Evolutionary conservation across 352 stramenopile species (phyloP), one percentile per base, ranked within the genome.

Genomic region (Phytophthora sp.): DNA sequence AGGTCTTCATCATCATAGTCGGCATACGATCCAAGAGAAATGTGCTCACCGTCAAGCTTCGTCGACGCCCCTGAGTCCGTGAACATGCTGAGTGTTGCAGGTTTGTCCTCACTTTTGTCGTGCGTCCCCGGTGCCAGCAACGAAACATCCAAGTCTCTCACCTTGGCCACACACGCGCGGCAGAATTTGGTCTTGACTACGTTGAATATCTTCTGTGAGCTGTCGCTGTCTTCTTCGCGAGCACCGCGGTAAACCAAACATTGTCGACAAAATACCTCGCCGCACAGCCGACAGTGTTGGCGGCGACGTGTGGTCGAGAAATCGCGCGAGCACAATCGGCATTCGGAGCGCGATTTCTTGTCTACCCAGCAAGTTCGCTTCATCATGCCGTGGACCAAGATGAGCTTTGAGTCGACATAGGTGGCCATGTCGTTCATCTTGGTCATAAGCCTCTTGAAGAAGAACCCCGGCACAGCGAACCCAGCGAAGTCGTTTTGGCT

Each of bases 241-340:
- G 77, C 61, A 13, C 67, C 74, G 13, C 80, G 77, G 44, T 76
- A 71, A 24, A 91, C 41, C 30, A 82, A 54, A 48, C 84, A 92
- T 43, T 82, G 85, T 32, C 74, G 53, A 52, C 84, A 92, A 26
- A 89, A 83, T 1, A 92, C 76, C 24, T 92, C 84, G 7, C 84
- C 84, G 43, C 84, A 93, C n/a, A 93, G 52, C 1, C 84, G 82
- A 59, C 84, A 93, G 62, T 91, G 82, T 43, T 89, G 82, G 23
- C 84, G 79, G 5, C 75, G 68, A n/a, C 82, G 79, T 31, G 75
- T 85, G 5, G 77, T 51, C 5, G 62, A 58, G 61, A 93, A 93
- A 13, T 49, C 52, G 12, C 77, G 71, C 41, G 83, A 71, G 61
- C 84, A 93, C 23, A 91, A 70, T 7, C 73, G 66, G 34, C 84